Evolutionary conservation across 768 basidiomycete genomes (phyloP), one percentile per base, ranked within the genome.

Genomic region (Auricularia cornea): DNA sequence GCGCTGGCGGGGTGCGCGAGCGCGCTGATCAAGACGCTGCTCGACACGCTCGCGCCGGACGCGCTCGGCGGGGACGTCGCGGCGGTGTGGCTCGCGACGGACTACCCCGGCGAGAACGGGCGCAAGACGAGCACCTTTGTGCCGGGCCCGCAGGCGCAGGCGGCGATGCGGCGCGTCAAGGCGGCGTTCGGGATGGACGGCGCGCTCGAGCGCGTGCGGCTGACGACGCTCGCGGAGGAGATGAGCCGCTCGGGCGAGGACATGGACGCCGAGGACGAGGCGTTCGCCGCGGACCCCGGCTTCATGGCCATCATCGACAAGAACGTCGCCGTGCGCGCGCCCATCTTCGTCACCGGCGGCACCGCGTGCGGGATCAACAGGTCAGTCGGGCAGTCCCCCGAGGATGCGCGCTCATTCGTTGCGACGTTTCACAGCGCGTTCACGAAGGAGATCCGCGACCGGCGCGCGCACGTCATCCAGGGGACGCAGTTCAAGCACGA

Each of bases 301-400:
- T 72, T 82, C 28, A 66, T 77, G 59, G 83, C 80, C 1, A 86
- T 86, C 59, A 66, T 87, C 63, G 83, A 86, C 64, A 86, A 85
- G 70, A 70, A 81, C 63, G 78, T 84, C 44, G 76, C 79, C n/a
- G 77, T 77, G 63, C 71, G 77, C 30, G 80, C 84, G 26, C 70
- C 74, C 41, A 60, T 81, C 40, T 86, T 86, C 62, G 71, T 87
- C 23, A 80, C 79, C 38, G 84, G 82, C 3, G 77, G 75, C 35
- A 72, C 70, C 2, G 74, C 76, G 6, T 85, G 83, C 65, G 78
- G 81, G 48, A 74, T 77, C 59, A 72, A 72, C 18, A 84, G 83
- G 82, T 83, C 60, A 18, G 72, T 65, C 69, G 64, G 4, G 59
- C 14, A 23, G 14, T 14, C 60, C 60, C 40, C 26, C 26, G 35